Percentiles rank a stretch among this genome's conserved stretches.
Evolutionary conservation across 2,329 filamentous ascomycete genomes (phyloP).

Genomic region (Diaporthe citri): DNA sequence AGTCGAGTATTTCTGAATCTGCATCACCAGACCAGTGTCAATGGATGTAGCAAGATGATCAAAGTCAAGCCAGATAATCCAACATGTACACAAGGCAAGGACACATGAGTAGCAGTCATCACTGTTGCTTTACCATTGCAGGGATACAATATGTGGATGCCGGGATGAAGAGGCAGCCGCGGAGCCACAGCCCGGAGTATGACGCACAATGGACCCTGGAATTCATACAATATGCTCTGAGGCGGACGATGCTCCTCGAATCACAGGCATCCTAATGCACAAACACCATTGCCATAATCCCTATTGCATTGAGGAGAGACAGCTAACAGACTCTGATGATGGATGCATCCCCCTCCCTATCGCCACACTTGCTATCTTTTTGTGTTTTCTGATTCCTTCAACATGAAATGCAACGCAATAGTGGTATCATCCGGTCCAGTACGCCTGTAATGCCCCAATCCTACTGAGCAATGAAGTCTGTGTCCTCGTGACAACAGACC

Average conservation of each 20-base stretch:
- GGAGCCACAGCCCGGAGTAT: too few relatives aligned
- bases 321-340: neutral
- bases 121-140: too few relatives aligned
- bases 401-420: constrained; percentile 6
- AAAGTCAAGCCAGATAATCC: neutral
- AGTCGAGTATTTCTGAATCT: too few relatives aligned
- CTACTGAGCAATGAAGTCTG: neutral
- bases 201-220: too few relatives aligned
- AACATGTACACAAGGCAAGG: neutral
- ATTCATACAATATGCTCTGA: too few relatives aligned
- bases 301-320: neutral
- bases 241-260: neutral
- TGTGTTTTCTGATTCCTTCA: neutral
- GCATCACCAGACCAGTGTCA: too few relatives aligned
- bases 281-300: neutral
- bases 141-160: too few relatives aligned
- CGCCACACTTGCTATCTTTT: neutral
- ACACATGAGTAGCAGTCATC: too few relatives aligned
- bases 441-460: neutral
- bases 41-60: too few relatives aligned
- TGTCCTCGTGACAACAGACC: neutral
- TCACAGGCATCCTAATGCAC: neutral
- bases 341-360: neutral
- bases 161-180: too few relatives aligned
- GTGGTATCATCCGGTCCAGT: neutral